Percentiles rank a stretch among this genome's conserved stretches.
These are phyloP conservation scores for Thalassia testudinum DNA, from an alignment of 116 monocot genomes.

Conservation along the genomic window DNA sequence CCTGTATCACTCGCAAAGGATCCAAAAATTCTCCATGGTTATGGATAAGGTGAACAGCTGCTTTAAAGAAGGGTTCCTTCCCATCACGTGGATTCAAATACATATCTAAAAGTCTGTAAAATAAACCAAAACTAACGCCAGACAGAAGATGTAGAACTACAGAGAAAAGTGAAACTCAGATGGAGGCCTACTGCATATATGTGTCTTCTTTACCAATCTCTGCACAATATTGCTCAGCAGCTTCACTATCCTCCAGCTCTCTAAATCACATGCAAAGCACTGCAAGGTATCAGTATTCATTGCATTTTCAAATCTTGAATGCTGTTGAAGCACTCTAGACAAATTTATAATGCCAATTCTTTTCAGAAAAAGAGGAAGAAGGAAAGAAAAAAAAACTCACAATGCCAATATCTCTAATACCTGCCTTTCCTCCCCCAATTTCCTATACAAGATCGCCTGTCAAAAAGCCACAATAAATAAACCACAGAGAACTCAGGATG, in stretches of 20 bases:
- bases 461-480: conserved; percentile 1
- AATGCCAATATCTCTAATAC: conserved; percentile 90
- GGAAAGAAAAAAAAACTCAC: conserved; percentile 36
- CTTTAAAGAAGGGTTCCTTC: conserved; percentile 88
- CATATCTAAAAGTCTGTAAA: conserved; percentile 68
- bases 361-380: too few species aligned
- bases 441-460: conserved; percentile 91
- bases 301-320: too few species aligned
- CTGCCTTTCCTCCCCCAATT: conserved; percentile 81
- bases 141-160: too few species aligned
- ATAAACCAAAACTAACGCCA: not conserved
- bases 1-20: conserved; percentile 91
- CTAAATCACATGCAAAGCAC: conserved; percentile 15
- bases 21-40: conserved; percentile 88
- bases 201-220: conserved; percentile 96
- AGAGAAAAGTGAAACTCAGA: too few species aligned
- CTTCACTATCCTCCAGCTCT: conserved; percentile 93
- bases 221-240: conserved; percentile 94
- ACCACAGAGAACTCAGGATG: too few species aligned
- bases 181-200: conserved; percentile 75
- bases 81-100: conserved; percentile 94
- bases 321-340: too few species aligned
- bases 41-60: conserved; percentile 91
- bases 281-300: not conserved
- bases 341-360: conserved; percentile 79